Conservation (phyloP, 129 eudicot species). For the Helianthus tuberosus region DNA sequence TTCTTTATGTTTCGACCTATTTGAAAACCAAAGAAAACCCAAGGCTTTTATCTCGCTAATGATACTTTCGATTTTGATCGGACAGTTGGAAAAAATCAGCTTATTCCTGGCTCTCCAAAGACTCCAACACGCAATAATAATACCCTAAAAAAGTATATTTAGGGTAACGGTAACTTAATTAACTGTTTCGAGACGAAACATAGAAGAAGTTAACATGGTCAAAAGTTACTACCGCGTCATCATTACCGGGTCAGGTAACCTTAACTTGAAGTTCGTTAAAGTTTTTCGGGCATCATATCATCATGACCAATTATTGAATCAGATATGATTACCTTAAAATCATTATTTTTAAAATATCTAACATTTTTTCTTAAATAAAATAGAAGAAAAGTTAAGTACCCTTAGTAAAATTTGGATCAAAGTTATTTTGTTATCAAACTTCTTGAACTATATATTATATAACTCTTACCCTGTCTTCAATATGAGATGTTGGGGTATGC, state of each 20-base stretch:
- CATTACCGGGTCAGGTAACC: background rate
- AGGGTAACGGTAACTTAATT: background rate
- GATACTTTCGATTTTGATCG: too few relatives aligned
- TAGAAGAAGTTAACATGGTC: background rate
- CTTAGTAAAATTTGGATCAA: background rate
- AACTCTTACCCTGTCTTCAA: slow-evolving; percentile 83
- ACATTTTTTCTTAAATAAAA: too few relatives aligned
- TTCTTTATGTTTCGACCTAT: too few relatives aligned
- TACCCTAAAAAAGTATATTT: background rate
- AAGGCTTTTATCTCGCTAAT: too few relatives aligned
- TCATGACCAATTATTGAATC: too few relatives aligned
- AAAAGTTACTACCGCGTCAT: background rate
- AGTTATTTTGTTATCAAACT: background rate
- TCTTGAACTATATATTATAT: background rate
- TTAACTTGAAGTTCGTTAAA: background rate
- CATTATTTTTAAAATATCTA: background rate
- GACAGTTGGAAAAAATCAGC: too few relatives aligned
- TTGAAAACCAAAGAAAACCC: too few relatives aligned
- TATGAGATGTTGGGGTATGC: slow-evolving; percentile 95
- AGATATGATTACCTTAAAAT: background rate
- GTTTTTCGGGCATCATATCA: background rate
- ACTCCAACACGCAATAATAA: too few relatives aligned
- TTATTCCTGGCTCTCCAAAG: too few relatives aligned
- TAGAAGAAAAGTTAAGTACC: background rate
- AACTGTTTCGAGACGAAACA: background rate